Base-by-base conservation (phyloP, 805 yeast genomes). In the Zygotorulaspora danielsina region DNA sequence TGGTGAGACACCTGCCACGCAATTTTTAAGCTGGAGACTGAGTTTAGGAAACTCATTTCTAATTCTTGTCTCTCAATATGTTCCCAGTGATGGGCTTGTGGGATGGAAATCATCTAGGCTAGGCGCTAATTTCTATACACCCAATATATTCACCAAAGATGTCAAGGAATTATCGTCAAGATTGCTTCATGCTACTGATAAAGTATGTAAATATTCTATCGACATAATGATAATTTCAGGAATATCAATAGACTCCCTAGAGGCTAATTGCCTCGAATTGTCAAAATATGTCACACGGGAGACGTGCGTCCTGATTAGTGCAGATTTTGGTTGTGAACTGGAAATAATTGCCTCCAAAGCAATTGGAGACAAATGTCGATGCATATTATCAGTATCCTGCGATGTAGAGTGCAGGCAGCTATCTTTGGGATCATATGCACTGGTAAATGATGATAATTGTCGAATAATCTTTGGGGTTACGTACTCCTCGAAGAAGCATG, bases 1-100 rank as follows among this genome's bases (percentile, higher is more conserved):
- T 28, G 65, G 64, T 25, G 64, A 61, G 20, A 54, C 63, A 12
- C 63, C 65, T 10, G 51, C 59, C 1, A 50, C 55, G 15, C 63
- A 58, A 34, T 59, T 60, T 36, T 22, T 57, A 19, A 61, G 61
- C 7, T 61, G 66, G 66, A 54, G 64, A 35, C 39, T 61, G 18
- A 55, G 63, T 41, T 40, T 58, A n/a, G 52, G 60, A 5, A 56
- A 54, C 26, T 48, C 58, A 3, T 57, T 58, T 34, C 48, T 58
- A 11, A 53, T 60, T 10, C 41, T 58, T 25, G 50, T 55, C 4
- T 59, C 65, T 2, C 51, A 49, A 16, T 53, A 49, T 36, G 53
- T 59, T 7, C 52, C 64, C 6, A 48, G 55, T 22, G 64, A 60
- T 51, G 63, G 63, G 4, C 36, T 56, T 12, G 54, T 61, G 1